Evolutionary conservation across 73 alveolate genomes (phyloP), one percentile per base, ranked within the genome.

Genomic region (Durusdinium trenchii): DNA sequence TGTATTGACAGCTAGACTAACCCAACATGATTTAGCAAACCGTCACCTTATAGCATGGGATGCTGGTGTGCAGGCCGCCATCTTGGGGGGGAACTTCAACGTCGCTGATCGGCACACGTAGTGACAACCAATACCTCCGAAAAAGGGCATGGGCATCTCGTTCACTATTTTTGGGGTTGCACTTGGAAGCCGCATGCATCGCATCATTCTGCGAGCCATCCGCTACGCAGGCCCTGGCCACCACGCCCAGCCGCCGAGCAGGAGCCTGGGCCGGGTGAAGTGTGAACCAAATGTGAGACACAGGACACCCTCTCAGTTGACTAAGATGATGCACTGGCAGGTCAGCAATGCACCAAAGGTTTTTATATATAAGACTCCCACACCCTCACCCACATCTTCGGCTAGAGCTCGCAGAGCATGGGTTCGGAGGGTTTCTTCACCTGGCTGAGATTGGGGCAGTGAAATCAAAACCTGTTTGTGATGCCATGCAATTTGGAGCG

Each of bases 111-210:
- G 95, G 95, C 14, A 86, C 79, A 9, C 61, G 43, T 54, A 86
- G 43, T 36, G 95, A 36, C 54, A 86, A 18, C 43, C 78, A 18
- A 54, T n/a, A 40, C 32, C 60, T 35, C 32, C 45, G 61, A 45
- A 86, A 86, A 32, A 86, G n/a, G 30, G 32, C 14, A 32, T 86
- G 95, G 78, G 81, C 54, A 54, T 86, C 95, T 81, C 95, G 32
- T 57, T 86, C 95, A 32, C 95, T 45, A 30, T 86, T 38, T 16
- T 45, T 0, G n/a, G 42, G 36, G 35, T 18, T 57, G 12, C 30
- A 43, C 3, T 86, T 42, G 40, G 43, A 50, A 3, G 52, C 79
- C 61, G 6, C 9, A 18, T 9, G 79, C 54, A 38, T 18, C 4
- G 94, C 93, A 28, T 35, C 69, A 32, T 43, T 51, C 42, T n/a